A percentile compares a stretch with the other conserved stretches of the same genome.
These are phyloP conservation scores for Agroathelia rolfsii DNA, from an alignment of 1,284 basidiomycete species.

Conservation along the genomic window DNA sequence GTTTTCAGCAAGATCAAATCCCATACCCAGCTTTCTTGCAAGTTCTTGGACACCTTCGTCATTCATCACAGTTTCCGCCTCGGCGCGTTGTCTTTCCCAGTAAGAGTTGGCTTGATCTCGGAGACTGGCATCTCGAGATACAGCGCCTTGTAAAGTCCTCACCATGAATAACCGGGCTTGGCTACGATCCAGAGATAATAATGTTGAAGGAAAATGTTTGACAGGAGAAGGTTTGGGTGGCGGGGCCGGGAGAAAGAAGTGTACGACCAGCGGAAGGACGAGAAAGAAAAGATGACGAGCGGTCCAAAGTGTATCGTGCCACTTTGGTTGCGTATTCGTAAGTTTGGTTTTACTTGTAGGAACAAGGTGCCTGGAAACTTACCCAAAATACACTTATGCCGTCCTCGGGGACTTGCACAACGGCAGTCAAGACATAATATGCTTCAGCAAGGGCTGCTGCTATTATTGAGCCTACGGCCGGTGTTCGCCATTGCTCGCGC, in stretches of 20 bases:
- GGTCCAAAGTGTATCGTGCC: constrained; percentile 51
- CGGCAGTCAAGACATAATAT: constrained; percentile 39
- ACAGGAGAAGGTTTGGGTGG: constrained; percentile 13
- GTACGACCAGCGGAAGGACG: constrained; percentile 41
- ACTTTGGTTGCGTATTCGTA: constrained; percentile 27
- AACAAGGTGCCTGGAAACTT: constrained; percentile 15
- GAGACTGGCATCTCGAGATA: too few species aligned
- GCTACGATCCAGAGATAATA: too few species aligned
- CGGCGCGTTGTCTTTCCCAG: too few species aligned
- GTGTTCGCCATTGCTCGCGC: constrained; percentile 37
- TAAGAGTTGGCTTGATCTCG: too few species aligned
- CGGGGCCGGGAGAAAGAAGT: constrained; percentile 27
- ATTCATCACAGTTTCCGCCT: too few species aligned
- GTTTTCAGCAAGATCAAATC: too few species aligned
- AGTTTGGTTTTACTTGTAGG: neutral
- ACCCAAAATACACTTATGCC: constrained; percentile 43
- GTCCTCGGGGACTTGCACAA: constrained; percentile 33
- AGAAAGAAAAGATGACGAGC: constrained; percentile 50
- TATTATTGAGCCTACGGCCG: constrained; percentile 38
- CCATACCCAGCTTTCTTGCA: too few species aligned
- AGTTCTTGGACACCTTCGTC: too few species aligned
- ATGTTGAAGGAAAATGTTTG: too few species aligned
- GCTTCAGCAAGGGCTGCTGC: constrained; percentile 39
- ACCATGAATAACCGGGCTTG: too few species aligned
- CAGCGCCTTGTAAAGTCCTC: too few species aligned